These are phyloP conservation scores for Mycogone perniciosa DNA, from an alignment of 2,329 filamentous ascomycete species.

Conservation along the genomic window DNA sequence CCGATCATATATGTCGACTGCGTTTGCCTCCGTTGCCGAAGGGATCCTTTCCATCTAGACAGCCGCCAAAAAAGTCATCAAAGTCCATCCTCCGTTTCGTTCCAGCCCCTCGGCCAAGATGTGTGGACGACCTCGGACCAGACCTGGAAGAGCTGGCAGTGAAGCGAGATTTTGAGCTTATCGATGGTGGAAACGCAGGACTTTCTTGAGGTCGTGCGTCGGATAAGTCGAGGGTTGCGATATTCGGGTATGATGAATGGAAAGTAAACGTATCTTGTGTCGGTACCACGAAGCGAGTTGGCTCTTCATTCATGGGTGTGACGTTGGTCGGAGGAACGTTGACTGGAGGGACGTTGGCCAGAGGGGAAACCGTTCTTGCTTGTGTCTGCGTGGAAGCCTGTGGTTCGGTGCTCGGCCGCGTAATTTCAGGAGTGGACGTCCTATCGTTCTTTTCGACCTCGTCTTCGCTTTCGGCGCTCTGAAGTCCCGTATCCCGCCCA, in stretches of 20 bases:
- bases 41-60: slow-evolving; percentile 56
- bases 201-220: slow-evolving; percentile 41
- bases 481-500: slow-evolving; percentile 48
- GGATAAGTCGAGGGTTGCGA: slow-evolving; percentile 55
- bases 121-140: slow-evolving; percentile 25
- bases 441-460: slow-evolving; percentile 59
- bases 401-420: slow-evolving; percentile 40
- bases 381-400: slow-evolving; percentile 22
- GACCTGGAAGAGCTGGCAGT: slow-evolving; percentile 19
- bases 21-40: slow-evolving; percentile 46
- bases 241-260: slow-evolving; percentile 56
- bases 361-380: slow-evolving; percentile 19
- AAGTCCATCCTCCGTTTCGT: slow-evolving; percentile 68
- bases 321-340: slow-evolving; percentile 13
- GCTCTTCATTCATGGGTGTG: slow-evolving; percentile 22
- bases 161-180: slow-evolving; percentile 25
- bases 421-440: slow-evolving; percentile 51
- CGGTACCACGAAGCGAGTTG: slow-evolving; percentile 42
- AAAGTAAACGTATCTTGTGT: slow-evolving; percentile 62
- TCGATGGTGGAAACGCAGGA: slow-evolving; percentile 21
- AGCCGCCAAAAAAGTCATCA: slow-evolving; percentile 68
- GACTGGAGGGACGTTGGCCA: slow-evolving; percentile 15
- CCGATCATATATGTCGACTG: slow-evolving; percentile 37
- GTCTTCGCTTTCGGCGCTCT: slow-evolving; percentile 61
- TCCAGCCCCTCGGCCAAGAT: slow-evolving; percentile 58